Base-by-base conservation (phyloP, 1,284 basidiomycete genomes). In the Cystobasidium pallidum region DNA sequence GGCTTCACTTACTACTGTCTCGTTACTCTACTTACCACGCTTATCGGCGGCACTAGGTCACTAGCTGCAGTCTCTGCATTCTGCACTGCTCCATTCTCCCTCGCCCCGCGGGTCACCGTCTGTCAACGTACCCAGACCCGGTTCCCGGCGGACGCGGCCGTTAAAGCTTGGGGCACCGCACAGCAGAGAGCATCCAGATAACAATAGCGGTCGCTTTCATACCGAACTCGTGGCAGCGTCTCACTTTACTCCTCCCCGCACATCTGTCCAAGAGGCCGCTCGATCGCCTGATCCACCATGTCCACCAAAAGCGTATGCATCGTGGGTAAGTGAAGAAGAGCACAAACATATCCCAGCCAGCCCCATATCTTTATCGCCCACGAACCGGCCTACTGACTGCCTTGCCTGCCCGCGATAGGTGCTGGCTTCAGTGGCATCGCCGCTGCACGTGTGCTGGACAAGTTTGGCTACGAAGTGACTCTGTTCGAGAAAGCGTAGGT, bases 391-490 rank as follows among this genome's bases (percentile, higher is more conserved):
- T 39, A 39, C 13, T 13, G 36, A 39, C 36, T 39, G 36, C 36
- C 13, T 6, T 39, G 36, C 7, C 36, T 39, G 36, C 13, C 36
- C n/a, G 13, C 13, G 6, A 7, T 32, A 64, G 62, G 62, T 28
- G 62, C 62, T 51, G 68, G 68, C 17, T 71, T 71, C 68, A 54
- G 49, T 21, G 68, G 68, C 17, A 71, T 71, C 10, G 68, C 68
- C 10, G 49, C 68, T 41, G 59, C 68, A n/a, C 59, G 68, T 4
- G 61, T 71, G 17, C 61, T 71, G 4, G 55, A 57, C 26, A 51
- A 58, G 49, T 71, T 71, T 30, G 68, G 68, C 45, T 71, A 71
- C 51, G 21, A 64, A 41, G 61, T 71, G 24, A 71, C 68, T 3
- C 32, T 71, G 1, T 71, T 49, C 47, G 68, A 71, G 41, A 71